These are phyloP conservation scores for Aureobasidium sp. DNA, from an alignment of 2,329 filamentous ascomycete genomes.

Conservation along the genomic window DNA sequence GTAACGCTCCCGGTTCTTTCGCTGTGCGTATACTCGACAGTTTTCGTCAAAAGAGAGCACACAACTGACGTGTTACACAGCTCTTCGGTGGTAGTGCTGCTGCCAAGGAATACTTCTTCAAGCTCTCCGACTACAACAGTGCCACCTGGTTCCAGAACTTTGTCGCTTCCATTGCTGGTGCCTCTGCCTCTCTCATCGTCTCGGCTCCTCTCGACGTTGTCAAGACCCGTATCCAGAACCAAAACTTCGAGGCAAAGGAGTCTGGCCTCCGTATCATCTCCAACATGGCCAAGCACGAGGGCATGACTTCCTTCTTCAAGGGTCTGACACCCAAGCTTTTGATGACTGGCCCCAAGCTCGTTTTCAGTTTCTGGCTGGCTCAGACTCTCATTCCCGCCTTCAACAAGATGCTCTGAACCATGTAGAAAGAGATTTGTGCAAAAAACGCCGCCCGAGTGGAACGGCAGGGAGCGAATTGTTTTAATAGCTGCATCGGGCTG, in stretches of 20 bases:
- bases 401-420: conserved; percentile 53
- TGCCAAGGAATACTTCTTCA: conserved; percentile 93
- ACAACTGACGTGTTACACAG: conserved; percentile 36
- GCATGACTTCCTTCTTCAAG: conserved; percentile 88
- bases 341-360: conserved; percentile 98
- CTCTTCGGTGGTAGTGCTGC: conserved; percentile 97
- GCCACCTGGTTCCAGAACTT: conserved; percentile 96
- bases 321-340: conserved; percentile 92
- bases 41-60: background rate
- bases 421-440: background rate
- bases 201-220: conserved; percentile 96
- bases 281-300: conserved; percentile 92
- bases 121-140: conserved; percentile 87
- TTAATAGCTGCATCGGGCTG: conserved; percentile 3
- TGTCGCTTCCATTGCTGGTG: conserved; percentile 88
- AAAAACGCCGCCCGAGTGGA: background rate
- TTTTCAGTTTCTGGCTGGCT: conserved; percentile 99
- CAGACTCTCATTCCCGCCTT: conserved; percentile 97
- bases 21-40: conserved; percentile 59
- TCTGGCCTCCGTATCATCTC: conserved; percentile 83
- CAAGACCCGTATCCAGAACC: conserved; percentile 97
- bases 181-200: conserved; percentile 88
- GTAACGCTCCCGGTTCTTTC: conserved; percentile 94
- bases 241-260: conserved; percentile 97
- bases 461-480: background rate